Base-by-base conservation (phyloP, 257 asterid genomes). In the Penstemon newberryi region DNA sequence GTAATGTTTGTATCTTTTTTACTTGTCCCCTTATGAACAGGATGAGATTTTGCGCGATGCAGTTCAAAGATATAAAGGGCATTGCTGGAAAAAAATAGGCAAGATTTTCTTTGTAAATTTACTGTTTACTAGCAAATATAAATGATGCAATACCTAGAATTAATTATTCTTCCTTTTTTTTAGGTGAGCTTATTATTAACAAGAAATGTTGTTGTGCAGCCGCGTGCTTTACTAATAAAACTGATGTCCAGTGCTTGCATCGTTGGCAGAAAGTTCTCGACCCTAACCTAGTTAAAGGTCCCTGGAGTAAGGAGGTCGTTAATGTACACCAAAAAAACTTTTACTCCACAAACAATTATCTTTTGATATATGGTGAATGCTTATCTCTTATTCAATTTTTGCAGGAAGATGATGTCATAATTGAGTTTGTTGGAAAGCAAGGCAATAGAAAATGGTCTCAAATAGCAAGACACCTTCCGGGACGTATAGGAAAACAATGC, bases 401-500 rank as follows among this genome's bases (percentile, higher is more conserved):
- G 44, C 70, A 86, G 89, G 92, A 86, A 77, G 92, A 86, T 71
- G 55, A 53, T 60, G 70, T 71, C 59, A 83, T 81, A 13, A 50
- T 69, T 33, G 77, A 77, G 78, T 69, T 86, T 56, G 89, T 77
- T 2, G 74, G 69, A 5, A 78, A 62, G 67, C 75, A 57, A 6
- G 70, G 86, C 5, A 69, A 25, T 40, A 71, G 46, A 25, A 83
- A 73, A 73, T 86, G 89, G 92, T 65, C 81, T n/a, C 77, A 73
- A 44, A 65, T 86, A 3, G 86, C 89, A 60, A 76, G 70, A 39
- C 71, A 67, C 12, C 84, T 86, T 38, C 84, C 85, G 0, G 87
- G 92, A 18, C 81, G 86, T 56, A 78, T 81, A 60, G 92, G 89
- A 60, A 86, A 86, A 79, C 92, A 86, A 70, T 86, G 89, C 69